Evolutionary conservation across 495 filamentous ascomycete species (phyloP).

Genomic region (Amphirosellinia nigrospora): DNA sequence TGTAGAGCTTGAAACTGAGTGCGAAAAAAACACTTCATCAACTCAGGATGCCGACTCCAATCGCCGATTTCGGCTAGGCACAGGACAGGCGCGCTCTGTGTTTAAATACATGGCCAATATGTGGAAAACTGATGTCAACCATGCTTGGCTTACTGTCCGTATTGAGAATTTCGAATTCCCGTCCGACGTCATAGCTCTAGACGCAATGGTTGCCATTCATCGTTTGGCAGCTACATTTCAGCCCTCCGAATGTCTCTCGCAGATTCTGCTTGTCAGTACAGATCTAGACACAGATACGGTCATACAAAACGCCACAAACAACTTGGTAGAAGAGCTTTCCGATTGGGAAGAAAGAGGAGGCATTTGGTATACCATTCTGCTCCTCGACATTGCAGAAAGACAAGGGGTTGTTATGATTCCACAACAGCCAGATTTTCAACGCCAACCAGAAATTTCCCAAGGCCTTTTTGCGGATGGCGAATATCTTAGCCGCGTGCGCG

Average conservation of each 20-base stretch:
- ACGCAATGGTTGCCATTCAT: not conserved
- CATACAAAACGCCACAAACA: not conserved
- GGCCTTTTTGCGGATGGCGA: not conserved
- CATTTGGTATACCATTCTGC: not conserved
- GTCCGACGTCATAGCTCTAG: not conserved
- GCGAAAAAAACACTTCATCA: not conserved
- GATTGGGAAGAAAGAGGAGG: not conserved
- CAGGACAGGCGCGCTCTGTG: not conserved
- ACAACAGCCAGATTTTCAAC: not conserved
- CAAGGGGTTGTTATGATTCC: not conserved
- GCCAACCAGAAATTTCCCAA: not conserved
- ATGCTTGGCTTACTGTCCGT: not conserved
- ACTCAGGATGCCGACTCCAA: not conserved
- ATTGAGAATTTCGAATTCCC: not conserved
- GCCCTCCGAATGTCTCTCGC: not conserved
- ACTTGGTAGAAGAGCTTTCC: not conserved
- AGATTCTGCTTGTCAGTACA: not conserved
- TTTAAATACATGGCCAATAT: not conserved
- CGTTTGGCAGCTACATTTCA: not conserved
- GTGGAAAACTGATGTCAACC: not conserved
- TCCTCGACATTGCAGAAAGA: not conserved
- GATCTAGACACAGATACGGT: not conserved
- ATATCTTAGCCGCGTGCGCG: not conserved
- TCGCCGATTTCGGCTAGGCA: not conserved
- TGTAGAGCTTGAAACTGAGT: too few species aligned